Evolutionary conservation across 2,329 filamentous ascomycete species (phyloP), one percentile per base, ranked within the genome.

Genomic region (Beauveria scarabaeidicola): DNA sequence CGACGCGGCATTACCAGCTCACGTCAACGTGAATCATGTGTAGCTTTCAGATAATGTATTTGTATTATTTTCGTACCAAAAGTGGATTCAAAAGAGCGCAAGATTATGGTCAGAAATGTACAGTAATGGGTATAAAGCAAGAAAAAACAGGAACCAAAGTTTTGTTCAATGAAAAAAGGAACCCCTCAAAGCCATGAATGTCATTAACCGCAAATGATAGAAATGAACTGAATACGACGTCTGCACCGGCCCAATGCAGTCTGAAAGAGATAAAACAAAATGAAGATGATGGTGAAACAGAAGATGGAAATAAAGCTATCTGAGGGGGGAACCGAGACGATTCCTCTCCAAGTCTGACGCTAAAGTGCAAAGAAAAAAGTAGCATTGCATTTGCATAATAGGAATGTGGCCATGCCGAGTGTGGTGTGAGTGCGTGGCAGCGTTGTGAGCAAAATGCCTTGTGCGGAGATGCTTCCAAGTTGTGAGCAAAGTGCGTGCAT

Each of bases 91-190:
- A 56, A 32, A 52, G 40, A 52, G 19, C 29, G 25, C 19, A 44
- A 13, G 8, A 41, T 25, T 25, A 58, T 43, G 44, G 36, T 23
- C 44, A 52, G 52, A 19, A 44, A 36, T 52, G 51, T 21, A 58
- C 44, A 32, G 50, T 36, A 52, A 50, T 59, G 59, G 53, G 59
- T 46, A 52, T 57, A 57, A 57, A 44, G 29, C 52, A 43, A 56
- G 32, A 53, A 55, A 29, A 17, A 47, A 25, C 32, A 21, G 32
- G 52, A 60, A 21, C 27, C 29, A 57, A 62, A 29, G 7, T 38
- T 32, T 43, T 46, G 32, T 36, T 40, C 29, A 47, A 47, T 17
- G 27, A 36, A 47, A 43, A 36, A 56, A 58, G n/a, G n/a, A 59
- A 52, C 36, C 41, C 46, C 54, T 21, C 36, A 36, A 59, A 36